Evolutionary conservation across 2,329 filamentous ascomycete species (phyloP), one percentile per base, ranked within the genome.

Genomic region (Aureobasidium sp.): DNA sequence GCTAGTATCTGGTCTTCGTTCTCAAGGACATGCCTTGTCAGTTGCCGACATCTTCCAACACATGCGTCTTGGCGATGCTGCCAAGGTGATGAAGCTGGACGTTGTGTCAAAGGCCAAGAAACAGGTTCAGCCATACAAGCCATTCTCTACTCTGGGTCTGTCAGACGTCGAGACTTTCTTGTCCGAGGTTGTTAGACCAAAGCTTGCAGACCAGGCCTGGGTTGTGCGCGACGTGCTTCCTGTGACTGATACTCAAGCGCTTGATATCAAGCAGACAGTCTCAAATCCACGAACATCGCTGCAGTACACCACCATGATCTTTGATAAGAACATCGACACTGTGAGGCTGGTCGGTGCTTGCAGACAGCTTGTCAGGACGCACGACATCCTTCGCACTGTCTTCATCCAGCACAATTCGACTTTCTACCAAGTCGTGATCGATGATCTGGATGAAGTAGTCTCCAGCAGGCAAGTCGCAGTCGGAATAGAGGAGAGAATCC

Each of bases 221-320:
- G 2, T 31, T 52, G 31, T 62, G 74, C 76, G 11, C 71, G 66
- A 67, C 49, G 63, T 64, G 8, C 49, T 65, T 17, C 67, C 68
- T 6, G 63, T 65, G 22, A 70, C 68, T 17, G 66, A 68, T 53
- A 66, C 65, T 5, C 68, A 70, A 53, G 64, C 63, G 27, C 58
- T 68, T 6, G 63, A 76, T 27, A 79, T 88, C 44, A 77, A 76
- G 63, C 84, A 79, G 25, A 87, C 85, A 0, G 77, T 82, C 1
- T 73, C 81, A 17, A 73, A 79, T 2, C 85, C 85, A 4, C 80
- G 85, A 2, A 87, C 83, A 68, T 87, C 85, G 0, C 73, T 83
- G 1, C 82, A 85, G 15, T 88, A 89, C 68, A 84, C 85, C 64
- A 77, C 86, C 63, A 83, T 89, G 71, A 84, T 84, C 71, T 81